Evolutionary conservation across 305 asterid species (phyloP).

Genomic region (Rubia balearica): DNA sequence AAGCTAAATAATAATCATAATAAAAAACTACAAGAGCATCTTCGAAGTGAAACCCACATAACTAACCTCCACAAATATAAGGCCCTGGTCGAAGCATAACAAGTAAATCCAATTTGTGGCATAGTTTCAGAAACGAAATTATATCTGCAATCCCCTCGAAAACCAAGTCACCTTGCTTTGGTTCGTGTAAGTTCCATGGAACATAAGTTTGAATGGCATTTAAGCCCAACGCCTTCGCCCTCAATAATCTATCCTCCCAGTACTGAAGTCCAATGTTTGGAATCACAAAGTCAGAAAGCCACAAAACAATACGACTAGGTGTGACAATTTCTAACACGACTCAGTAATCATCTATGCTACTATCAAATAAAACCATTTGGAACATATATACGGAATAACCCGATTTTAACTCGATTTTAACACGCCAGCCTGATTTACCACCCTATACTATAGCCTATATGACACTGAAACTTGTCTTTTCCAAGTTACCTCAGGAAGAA

Average conservation of each 20-base stretch:
- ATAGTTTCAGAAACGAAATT: slow-evolving; percentile 57
- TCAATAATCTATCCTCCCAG: slow-evolving; percentile 89
- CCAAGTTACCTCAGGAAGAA: slow-evolving; percentile 64
- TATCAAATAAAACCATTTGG: neutral
- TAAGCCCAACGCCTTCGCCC: slow-evolving; percentile 92
- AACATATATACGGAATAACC: neutral
- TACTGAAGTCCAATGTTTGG: slow-evolving; percentile 38
- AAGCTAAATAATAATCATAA: neutral
- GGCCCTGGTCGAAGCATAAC: slow-evolving; percentile 96
- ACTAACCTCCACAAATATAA: slow-evolving; percentile 90
- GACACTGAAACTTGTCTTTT: too few relatives aligned
- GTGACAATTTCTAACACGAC: neutral
- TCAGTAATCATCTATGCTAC: neutral
- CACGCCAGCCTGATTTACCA: too few relatives aligned
- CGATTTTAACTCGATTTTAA: too few relatives aligned
- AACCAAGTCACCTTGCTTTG: slow-evolving; percentile 48
- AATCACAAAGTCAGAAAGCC: slow-evolving; percentile 13
- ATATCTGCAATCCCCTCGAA: slow-evolving; percentile 82
- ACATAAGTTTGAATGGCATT: slow-evolving; percentile 86
- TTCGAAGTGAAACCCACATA: slow-evolving; percentile 1
- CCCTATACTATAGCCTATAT: too few relatives aligned
- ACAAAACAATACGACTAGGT: slow-evolving; percentile 3
- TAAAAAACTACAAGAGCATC: neutral
- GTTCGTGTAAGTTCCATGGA: slow-evolving; percentile 96
- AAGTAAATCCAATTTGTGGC: slow-evolving; percentile 70